Evolutionary conservation across 768 basidiomycete genomes (phyloP), one percentile per base, ranked within the genome.

Genomic region (Psilocybe azurescens): DNA sequence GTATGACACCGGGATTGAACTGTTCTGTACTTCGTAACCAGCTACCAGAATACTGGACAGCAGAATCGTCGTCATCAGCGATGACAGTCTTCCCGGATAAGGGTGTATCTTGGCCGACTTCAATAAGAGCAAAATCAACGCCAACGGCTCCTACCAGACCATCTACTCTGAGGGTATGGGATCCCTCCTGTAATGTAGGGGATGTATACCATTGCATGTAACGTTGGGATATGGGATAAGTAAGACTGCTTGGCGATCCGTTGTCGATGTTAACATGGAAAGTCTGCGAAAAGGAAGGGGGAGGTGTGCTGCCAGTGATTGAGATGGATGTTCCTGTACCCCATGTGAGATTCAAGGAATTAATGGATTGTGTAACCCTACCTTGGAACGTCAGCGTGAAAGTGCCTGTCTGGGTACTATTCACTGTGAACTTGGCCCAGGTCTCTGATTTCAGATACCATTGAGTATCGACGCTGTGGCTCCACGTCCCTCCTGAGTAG

Each of bases 121-220:
- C 48, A 38, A 74, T 53, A 5, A 68, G 50, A 28, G 67, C 66
- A 36, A 61, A 71, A 44, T 72, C 73, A 2, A 74, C 20, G 5
- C 46, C 46, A 13, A 66, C 66, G 7, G 67, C 63, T 1, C 69
- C 70, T 16, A 66, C 70, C n/a, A 72, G 48, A 49, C 51, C 56
- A 7, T 58, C 62, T 24, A 74, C 55, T 11, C 20, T 51, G 20
- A 74, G 58, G 5, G 56, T 67, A 57, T 74, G 73, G 3, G 14
- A 53, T 14, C 63, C 67, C 8, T 72, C 70, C 2, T 56, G 9
- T 3, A 74, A 54, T 2, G 46, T 20, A 0, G 71, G 69, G 2
- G 73, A 69, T 33, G 67, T 61, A 48, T 71, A 72, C 71, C 69
- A 74, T 41, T 74, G 58, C 69, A 62, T 28, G 11, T 67, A 67